Evolutionary conservation across 2,329 filamentous ascomycete species (phyloP).

Genomic region (Phialemoniopsis sp.): DNA sequence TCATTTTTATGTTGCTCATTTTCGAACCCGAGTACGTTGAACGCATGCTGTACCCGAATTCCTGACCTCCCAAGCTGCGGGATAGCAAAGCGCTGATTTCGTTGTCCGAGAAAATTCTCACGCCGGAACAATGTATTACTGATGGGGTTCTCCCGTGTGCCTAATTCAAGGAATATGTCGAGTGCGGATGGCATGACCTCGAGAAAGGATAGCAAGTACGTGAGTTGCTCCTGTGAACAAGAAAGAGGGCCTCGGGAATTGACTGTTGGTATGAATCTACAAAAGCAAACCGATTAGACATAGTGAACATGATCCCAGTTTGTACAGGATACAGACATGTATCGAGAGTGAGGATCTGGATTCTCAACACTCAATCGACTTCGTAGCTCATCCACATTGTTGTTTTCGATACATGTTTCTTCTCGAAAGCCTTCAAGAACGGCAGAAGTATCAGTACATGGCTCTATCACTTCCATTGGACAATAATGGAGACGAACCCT

Average conservation of each 20-base stretch:
- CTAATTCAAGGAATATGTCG: slow-evolving; percentile 14
- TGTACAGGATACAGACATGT: too few species aligned
- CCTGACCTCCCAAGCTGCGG: slow-evolving; percentile 10
- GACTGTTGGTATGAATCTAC: too few species aligned
- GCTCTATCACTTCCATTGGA: too few species aligned
- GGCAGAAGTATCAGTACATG: too few species aligned
- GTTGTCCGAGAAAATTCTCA: slow-evolving; percentile 11
- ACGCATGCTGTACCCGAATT: slow-evolving; percentile 12
- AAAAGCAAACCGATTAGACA: too few species aligned
- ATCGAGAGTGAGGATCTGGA: too few species aligned
- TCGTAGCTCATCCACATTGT: too few species aligned
- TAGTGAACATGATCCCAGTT: too few species aligned
- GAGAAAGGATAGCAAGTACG: slow-evolving; percentile 10
- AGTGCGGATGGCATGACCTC: slow-evolving; percentile 17
- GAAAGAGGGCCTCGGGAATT: not conserved
- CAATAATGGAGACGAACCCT: too few species aligned
- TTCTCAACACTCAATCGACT: too few species aligned
- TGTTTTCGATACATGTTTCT: too few species aligned
- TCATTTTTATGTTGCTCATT: not conserved
- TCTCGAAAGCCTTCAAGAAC: too few species aligned
- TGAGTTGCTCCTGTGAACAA: not conserved
- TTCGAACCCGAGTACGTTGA: slow-evolving; percentile 13
- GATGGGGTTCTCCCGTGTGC: slow-evolving; percentile 4
- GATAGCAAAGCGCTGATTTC: slow-evolving; percentile 1
- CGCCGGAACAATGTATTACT: slow-evolving; percentile 8